phyloP scores from a whole-genome alignment of 139 green algal species.

The Auxenochlorella pyrenoidosa region DNA sequence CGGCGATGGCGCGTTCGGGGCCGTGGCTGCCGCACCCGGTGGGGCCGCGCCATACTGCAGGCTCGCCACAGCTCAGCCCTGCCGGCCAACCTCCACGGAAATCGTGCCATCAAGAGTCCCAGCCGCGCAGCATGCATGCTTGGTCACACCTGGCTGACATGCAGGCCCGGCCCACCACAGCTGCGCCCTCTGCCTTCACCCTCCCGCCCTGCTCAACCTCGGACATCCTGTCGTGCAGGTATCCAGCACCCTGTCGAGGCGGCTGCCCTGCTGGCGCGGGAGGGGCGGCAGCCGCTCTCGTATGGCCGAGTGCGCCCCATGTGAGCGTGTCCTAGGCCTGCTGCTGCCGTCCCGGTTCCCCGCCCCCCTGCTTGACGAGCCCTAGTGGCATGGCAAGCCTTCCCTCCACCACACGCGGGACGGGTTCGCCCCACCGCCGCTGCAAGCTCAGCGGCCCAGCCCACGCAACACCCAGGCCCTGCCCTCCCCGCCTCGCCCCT shows the following conservation, averaged over 20 bases:
- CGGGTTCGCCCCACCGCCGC: background rate
- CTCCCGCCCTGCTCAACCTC: background rate
- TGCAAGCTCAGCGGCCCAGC: background rate
- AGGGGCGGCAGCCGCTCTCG: constrained; percentile 59
- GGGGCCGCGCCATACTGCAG: background rate
- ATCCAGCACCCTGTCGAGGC: constrained; percentile 67
- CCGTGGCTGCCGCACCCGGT: constrained; percentile 79
- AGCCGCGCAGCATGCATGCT: no score
- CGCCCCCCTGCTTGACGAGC: background rate
- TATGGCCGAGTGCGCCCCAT: constrained; percentile 79
- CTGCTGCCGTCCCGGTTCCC: background rate
- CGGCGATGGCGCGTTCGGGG: constrained; percentile 68
- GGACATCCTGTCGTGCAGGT: constrained; percentile 54
- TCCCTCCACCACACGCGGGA: no score
- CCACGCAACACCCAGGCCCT: background rate
- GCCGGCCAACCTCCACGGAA: no score
- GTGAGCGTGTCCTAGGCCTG: constrained; percentile 49
- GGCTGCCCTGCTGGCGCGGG: constrained; percentile 60
- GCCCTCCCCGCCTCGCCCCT: background rate
- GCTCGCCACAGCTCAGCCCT: no score
- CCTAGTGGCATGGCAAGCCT: no score
- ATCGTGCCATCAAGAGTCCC: no score
- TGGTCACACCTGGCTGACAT: no score
- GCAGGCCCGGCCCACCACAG: no score
- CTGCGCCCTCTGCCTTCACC: no score